Evolutionary conservation across 2,329 filamentous ascomycete genomes (phyloP).

Genomic region (Knufia fluminis): DNA sequence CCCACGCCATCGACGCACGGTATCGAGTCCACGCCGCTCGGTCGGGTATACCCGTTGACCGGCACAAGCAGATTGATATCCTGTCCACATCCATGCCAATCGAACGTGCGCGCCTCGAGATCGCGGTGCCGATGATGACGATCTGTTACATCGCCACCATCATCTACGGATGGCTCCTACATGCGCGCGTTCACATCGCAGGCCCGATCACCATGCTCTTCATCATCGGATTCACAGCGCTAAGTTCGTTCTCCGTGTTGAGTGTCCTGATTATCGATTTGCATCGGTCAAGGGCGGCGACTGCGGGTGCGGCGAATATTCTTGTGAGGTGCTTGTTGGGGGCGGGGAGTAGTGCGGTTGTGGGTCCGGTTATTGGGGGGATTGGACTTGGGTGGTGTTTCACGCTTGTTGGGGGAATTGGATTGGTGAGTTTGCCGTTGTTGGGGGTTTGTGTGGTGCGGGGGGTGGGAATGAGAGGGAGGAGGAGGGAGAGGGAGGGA

Average conservation of each 20-base stretch:
- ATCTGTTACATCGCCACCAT: constrained; percentile 27
- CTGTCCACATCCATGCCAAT: constrained; percentile 31
- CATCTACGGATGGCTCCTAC: constrained; percentile 35
- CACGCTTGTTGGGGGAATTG: constrained; percentile 6
- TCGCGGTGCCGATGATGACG: constrained; percentile 31
- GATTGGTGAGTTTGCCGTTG: background rate
- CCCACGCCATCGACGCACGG: constrained; percentile 36
- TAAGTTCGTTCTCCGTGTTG: constrained; percentile 11
- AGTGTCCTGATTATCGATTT: constrained; percentile 15
- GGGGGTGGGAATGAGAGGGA: background rate
- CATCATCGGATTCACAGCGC: constrained; percentile 12
- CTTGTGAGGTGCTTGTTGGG: constrained; percentile 28
- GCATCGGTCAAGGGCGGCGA: constrained; percentile 22
- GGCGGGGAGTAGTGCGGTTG: constrained; percentile 24
- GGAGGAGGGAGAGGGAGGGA: background rate
- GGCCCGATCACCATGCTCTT: constrained; percentile 25
- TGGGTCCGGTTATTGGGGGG: constrained; percentile 18
- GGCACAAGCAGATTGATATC: constrained; percentile 31
- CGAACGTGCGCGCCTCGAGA: constrained; percentile 34
- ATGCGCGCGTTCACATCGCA: constrained; percentile 27
- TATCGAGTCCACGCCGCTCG: constrained; percentile 30
- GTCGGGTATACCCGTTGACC: constrained; percentile 27
- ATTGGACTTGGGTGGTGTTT: constrained; percentile 16
- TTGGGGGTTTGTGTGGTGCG: background rate
- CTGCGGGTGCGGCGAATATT: constrained; percentile 29